phyloP scores from a whole-genome alignment of 2,329 filamentous ascomycete genomes.

The Alternaria tenuissima region DNA sequence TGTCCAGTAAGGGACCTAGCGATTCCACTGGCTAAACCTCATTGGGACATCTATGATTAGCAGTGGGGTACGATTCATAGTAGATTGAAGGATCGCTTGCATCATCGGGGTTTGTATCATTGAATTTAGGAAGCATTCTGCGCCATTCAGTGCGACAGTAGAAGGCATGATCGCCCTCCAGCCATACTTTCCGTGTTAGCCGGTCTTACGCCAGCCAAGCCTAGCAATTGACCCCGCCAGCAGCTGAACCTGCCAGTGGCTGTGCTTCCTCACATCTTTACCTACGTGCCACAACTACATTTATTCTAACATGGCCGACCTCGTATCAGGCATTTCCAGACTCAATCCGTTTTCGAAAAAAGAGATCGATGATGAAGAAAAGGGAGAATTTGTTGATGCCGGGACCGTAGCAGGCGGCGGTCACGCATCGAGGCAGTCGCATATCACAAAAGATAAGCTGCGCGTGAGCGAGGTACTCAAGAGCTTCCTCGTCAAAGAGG shows the following conservation, averaged over 20 bases:
- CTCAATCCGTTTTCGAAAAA: conserved; percentile 47
- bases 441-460: conserved; percentile 63
- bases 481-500: conserved; percentile 63
- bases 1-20: background rate
- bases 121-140: background rate
- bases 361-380: conserved; percentile 57
- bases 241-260: conserved; percentile 13
- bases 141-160: background rate
- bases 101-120: background rate
- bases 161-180: background rate
- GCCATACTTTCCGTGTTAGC: conserved; percentile 4
- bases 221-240: conserved; percentile 13
- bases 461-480: conserved; percentile 67
- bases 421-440: conserved; percentile 59
- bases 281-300: conserved; percentile 1
- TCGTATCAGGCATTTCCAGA: conserved; percentile 45
- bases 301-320: conserved; percentile 42
- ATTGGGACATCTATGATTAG: background rate
- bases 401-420: conserved; percentile 66
- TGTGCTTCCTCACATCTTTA: conserved; percentile 6
- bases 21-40: background rate
- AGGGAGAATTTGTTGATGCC: conserved; percentile 63
- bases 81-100: background rate
- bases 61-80: background rate
- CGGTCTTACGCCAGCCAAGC: conserved; percentile 13